Conservation (phyloP, 2,329 filamentous ascomycete species). For the Fusarium kyushuense region DNA sequence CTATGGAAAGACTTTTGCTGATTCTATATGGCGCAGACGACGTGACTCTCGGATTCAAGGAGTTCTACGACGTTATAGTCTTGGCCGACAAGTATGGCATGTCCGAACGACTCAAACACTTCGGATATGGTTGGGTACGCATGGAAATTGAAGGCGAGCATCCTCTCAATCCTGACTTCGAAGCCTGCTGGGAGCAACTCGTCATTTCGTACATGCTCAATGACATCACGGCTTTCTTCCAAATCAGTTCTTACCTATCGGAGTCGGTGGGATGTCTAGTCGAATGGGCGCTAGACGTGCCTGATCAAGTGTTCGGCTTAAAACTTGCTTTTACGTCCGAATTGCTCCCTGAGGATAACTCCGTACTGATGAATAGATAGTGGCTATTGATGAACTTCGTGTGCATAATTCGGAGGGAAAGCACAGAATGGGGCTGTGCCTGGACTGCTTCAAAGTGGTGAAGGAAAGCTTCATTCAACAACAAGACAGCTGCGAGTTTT, state of each 20-base stretch:
- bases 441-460: background rate
- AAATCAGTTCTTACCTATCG: background rate
- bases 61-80: background rate
- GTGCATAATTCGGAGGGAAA: no score
- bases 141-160: background rate
- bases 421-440: background rate
- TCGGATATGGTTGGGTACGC: background rate
- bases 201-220: background rate
- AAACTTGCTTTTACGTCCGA: background rate
- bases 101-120: background rate
- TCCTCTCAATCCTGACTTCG: background rate
- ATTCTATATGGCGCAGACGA: background rate
- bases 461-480: background rate
- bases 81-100: background rate
- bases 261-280: accelerated
- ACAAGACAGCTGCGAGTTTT: no score
- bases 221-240: background rate
- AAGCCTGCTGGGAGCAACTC: background rate
- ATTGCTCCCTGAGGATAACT: background rate
- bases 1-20: background rate
- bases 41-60: accelerated
- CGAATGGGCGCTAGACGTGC: background rate
- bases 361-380: background rate
- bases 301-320: background rate
- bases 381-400: background rate